Conservation (phyloP, 768 basidiomycete species). For the Chalciporus chontae region DNA sequence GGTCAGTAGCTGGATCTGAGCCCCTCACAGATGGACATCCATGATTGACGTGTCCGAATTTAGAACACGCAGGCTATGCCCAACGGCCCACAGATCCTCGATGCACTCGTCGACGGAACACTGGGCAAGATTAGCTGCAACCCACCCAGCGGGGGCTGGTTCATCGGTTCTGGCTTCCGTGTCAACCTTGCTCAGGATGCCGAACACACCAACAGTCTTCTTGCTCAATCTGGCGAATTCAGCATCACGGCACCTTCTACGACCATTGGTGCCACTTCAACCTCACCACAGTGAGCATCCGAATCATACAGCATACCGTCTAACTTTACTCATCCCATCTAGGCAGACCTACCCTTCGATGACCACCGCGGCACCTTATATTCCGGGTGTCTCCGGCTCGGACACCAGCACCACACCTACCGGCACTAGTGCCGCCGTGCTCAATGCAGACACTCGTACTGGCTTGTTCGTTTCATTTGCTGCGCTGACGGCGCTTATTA, state of each 20-base stretch:
- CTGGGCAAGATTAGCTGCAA: constrained; percentile 37
- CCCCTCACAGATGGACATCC: no score
- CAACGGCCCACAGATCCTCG: constrained; percentile 44
- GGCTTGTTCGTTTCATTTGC: constrained; percentile 35
- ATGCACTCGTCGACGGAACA: constrained; percentile 51
- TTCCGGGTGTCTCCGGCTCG: constrained; percentile 26
- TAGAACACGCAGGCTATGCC: constrained; percentile 36
- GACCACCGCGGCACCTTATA: constrained; percentile 27
- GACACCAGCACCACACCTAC: constrained; percentile 26
- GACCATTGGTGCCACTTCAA: constrained; percentile 13
- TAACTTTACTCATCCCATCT: neutral
- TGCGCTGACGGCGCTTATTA: constrained; percentile 34
- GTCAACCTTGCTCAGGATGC: constrained; percentile 65
- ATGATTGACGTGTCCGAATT: constrained; percentile 4
- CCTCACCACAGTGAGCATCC: constrained; percentile 19
- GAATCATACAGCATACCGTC: neutral
- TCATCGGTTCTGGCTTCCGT: constrained; percentile 56
- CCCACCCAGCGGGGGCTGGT: constrained; percentile 65
- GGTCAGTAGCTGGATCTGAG: constrained; percentile 32
- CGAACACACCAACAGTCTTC: constrained; percentile 46
- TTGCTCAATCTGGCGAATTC: constrained; percentile 72
- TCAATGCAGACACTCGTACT: constrained; percentile 26
- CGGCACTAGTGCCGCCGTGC: constrained; percentile 29
- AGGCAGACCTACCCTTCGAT: constrained; percentile 9
- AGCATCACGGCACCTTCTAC: constrained; percentile 35